Conservation (phyloP, 768 basidiomycete genomes). For the Chalciporus pseudorubinellus region DNA sequence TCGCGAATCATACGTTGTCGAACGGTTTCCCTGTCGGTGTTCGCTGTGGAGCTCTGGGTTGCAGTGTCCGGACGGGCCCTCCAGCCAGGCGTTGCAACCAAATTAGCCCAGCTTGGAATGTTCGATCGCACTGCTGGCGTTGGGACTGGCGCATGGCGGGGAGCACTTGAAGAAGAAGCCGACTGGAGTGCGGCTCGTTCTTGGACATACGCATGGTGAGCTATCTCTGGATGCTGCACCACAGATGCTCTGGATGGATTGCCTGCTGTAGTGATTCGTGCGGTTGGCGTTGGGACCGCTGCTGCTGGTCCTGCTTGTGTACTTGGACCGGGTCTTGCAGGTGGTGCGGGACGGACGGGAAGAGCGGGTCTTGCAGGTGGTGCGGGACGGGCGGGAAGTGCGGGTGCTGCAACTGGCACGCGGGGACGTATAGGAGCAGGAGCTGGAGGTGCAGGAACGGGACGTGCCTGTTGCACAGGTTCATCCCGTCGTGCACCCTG, state of each 20-base stretch:
- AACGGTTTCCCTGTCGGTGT: not conserved
- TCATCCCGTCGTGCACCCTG: conserved; percentile 32
- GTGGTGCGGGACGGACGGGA: not conserved
- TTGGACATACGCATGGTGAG: not conserved
- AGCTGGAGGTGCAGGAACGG: not conserved
- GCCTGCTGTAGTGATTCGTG: conserved; percentile 3
- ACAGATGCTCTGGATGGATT: not conserved
- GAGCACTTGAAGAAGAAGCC: too few species aligned
- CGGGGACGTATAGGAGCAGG: not conserved
- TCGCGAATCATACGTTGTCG: conserved; percentile 27
- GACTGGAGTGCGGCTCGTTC: too few species aligned
- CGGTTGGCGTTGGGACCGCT: not conserved
- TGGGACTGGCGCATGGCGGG: too few species aligned
- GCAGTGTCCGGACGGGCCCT: too few species aligned
- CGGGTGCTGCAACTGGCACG: not conserved
- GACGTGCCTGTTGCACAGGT: conserved; percentile 12
- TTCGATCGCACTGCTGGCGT: too few species aligned
- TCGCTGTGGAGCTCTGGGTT: not conserved
- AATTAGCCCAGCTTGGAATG: too few species aligned
- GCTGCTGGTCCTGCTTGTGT: not conserved
- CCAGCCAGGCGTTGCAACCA: too few species aligned
- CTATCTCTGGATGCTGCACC: not conserved
- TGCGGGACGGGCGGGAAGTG: not conserved
- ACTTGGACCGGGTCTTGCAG: not conserved
- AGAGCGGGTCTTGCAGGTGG: not conserved